These are phyloP conservation scores for Pythium coloratum DNA, from an alignment of 352 stramenopile species.

Conservation along the genomic window DNA sequence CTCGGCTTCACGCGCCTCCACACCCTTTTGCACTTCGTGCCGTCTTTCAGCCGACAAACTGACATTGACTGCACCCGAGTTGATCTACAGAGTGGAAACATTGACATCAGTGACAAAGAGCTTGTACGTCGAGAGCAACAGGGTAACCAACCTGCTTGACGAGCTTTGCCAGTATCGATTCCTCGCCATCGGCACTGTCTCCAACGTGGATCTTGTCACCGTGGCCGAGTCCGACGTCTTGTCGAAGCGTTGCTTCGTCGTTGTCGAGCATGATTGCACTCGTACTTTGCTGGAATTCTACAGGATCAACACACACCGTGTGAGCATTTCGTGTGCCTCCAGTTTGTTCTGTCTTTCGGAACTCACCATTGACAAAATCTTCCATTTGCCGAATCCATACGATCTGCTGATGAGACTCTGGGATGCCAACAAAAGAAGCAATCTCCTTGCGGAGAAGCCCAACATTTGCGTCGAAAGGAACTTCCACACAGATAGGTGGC, in stretches of 20 bases:
- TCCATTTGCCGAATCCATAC: slow-evolving; percentile 89
- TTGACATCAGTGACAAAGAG: too few relatives aligned
- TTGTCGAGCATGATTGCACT: slow-evolving; percentile 71
- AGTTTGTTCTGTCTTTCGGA: not conserved
- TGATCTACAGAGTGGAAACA: slow-evolving; percentile 50
- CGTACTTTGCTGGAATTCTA: slow-evolving; percentile 68
- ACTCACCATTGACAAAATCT: slow-evolving; percentile 76
- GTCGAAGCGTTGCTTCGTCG: slow-evolving; percentile 66
- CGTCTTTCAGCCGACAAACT: slow-evolving; percentile 83
- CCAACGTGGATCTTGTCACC: slow-evolving; percentile 90
- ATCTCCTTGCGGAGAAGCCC: slow-evolving; percentile 76
- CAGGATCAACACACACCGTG: slow-evolving; percentile 7
- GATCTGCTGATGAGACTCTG: slow-evolving; percentile 79
- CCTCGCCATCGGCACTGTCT: slow-evolving; percentile 72
- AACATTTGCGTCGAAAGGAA: slow-evolving; percentile 79
- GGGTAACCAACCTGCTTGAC: slow-evolving; percentile 64
- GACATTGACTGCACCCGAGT: slow-evolving; percentile 74
- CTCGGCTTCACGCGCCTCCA: slow-evolving; percentile 82
- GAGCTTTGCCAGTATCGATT: slow-evolving; percentile 79
- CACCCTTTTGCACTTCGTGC: slow-evolving; percentile 85
- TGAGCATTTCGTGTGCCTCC: not conserved
- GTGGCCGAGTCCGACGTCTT: slow-evolving; percentile 81
- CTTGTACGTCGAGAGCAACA: not conserved
- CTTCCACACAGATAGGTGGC: slow-evolving; percentile 75
- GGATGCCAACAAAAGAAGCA: slow-evolving; percentile 78